phyloP scores from a whole-genome alignment of 192 early-diverging fungal species.

The Mortierella claussenii region DNA sequence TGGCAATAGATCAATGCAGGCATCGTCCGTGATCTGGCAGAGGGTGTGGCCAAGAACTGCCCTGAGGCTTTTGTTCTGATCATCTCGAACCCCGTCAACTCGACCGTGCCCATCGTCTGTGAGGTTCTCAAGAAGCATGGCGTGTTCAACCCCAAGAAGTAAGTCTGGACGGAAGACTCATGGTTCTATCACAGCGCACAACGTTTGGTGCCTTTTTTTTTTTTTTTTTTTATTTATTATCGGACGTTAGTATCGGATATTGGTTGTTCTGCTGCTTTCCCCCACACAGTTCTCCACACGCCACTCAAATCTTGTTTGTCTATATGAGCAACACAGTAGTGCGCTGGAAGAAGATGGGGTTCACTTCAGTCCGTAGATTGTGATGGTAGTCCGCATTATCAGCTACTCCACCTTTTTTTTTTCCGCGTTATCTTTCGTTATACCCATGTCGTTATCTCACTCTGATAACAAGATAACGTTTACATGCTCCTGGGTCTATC shows the following conservation, averaged over 20 bases:
- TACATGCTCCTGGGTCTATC: too few relatives aligned
- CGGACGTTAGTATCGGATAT: too few relatives aligned
- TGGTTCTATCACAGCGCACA: not conserved
- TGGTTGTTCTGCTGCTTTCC: too few relatives aligned
- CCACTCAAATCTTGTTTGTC: too few relatives aligned
- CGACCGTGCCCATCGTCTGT: constrained; percentile 94
- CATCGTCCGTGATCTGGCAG: constrained; percentile 87
- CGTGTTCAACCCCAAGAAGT: constrained; percentile 84
- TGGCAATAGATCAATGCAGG: constrained; percentile 87
- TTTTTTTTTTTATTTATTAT: not conserved
- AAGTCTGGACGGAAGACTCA: constrained; percentile 8
- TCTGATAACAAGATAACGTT: not conserved
- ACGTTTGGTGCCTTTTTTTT: not conserved
- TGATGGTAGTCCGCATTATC: not conserved
- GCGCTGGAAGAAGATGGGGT: too few relatives aligned
- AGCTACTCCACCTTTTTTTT: not conserved
- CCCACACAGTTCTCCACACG: too few relatives aligned
- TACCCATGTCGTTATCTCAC: not conserved
- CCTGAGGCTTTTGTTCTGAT: constrained; percentile 87
- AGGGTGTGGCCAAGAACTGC: constrained; percentile 74
- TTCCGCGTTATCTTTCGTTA: not conserved
- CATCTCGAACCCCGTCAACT: constrained; percentile 98
- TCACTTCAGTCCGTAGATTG: too few relatives aligned
- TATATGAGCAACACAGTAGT: too few relatives aligned
- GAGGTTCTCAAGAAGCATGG: constrained; percentile 90